Base-by-base conservation (phyloP, 495 filamentous ascomycete genomes). In the Extremus antarcticus region DNA sequence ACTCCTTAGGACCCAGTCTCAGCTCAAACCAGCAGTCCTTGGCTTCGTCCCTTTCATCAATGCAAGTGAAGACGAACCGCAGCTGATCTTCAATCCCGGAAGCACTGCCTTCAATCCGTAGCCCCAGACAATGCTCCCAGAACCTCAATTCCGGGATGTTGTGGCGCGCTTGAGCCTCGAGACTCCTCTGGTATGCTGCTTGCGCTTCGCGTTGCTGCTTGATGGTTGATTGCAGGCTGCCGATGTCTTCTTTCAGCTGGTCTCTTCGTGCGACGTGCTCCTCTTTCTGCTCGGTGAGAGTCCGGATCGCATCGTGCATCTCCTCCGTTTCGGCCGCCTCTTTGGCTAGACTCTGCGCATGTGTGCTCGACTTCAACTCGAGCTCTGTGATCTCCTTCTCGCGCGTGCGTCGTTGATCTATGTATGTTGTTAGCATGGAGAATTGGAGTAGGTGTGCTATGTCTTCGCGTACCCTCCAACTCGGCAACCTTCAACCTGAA, bases 11-110 rank as follows among this genome's bases (percentile, higher is more conserved):
- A 11, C 80, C 77, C 59, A 83, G 91, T 60, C 84, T 82, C 52
- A 98, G 71, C 74, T 95, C 90, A 68, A 98, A 98, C 83, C 84
- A 95, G 10, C 82, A 86, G 71, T 98, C 92, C 54, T 81, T 78
- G 60, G 86, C 86, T 87, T 88, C 92, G 62, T 92, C 83, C 58
- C 81, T 78, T 71, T 95, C 91, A 65, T 86, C 79, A 25, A 95
- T 70, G 68, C 94, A 86, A n/a, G 79, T 88, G 66, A 85, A 98
- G 3, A 90, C 79, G 73, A 98, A 94, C 69, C 90, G 94, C 57
- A 98, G 73, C 38, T 87, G 76, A 70, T 96, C 90, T 51, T 85
- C 82, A 49, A 77, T 75, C 0, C 91, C 91, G 0, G 86, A 86
- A 2, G 92, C 92, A n/a, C 49, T 57, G 10, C 45, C 54, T 67